Percentiles rank a stretch among this genome's conserved stretches.
Evolutionary conservation across 2,329 filamentous ascomycete genomes (phyloP).

Genomic region (Colletotrichum sp.): DNA sequence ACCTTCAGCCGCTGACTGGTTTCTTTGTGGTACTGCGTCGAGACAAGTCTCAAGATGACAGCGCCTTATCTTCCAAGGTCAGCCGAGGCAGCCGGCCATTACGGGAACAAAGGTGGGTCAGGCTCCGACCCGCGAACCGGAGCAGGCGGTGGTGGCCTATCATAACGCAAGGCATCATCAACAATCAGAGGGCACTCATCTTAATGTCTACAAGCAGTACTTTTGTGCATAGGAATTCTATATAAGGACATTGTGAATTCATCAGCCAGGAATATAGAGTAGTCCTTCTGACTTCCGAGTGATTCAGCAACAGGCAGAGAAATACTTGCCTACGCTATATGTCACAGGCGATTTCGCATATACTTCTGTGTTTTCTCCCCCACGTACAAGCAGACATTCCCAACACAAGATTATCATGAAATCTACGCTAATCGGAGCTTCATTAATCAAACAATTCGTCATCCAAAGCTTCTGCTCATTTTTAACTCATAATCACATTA

Average conservation of each 20-base stretch:
- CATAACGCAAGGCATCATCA: background rate
- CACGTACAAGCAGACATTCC: fast-evolving
- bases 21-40: background rate
- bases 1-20: background rate
- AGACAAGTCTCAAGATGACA: background rate
- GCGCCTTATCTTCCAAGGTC: background rate
- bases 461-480: background rate
- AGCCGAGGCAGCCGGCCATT: background rate
- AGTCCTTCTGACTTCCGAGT: background rate
- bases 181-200: background rate
- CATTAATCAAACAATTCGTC: no score
- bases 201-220: background rate
- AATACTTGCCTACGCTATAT: background rate
- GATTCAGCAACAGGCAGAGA: background rate
- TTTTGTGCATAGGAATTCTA: background rate
- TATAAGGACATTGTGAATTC: background rate
- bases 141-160: background rate
- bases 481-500: background rate
- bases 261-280: background rate
- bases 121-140: background rate
- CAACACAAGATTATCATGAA: background rate
- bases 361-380: background rate
- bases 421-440: no score
- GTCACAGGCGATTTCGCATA: background rate
- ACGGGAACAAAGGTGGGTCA: background rate